Conservation (phyloP, 805 yeast species). For the Sungouiozyma ichnusensis region DNA sequence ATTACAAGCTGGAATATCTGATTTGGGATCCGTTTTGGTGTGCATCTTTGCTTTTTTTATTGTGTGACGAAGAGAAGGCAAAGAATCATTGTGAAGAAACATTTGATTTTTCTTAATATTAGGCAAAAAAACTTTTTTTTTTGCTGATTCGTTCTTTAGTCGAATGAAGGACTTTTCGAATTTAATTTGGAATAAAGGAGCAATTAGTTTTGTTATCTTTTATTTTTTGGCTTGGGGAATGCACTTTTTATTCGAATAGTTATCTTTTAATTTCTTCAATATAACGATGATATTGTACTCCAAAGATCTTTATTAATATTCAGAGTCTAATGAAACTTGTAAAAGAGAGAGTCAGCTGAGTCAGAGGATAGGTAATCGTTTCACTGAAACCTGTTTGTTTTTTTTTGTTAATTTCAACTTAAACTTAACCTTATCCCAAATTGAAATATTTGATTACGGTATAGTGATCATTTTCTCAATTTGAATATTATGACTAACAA, state of each 20-base stretch:
- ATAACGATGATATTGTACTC: neutral
- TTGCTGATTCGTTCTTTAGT: neutral
- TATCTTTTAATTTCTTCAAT: neutral
- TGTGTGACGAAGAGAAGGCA: neutral
- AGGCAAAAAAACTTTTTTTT: neutral
- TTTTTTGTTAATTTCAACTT: too few relatives aligned
- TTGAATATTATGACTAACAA: slow-evolving; percentile 5
- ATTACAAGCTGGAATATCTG: neutral
- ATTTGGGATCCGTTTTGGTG: neutral
- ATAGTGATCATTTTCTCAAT: neutral
- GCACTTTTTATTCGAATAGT: neutral
- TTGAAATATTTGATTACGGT: neutral
- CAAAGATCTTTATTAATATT: neutral
- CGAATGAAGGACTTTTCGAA: neutral
- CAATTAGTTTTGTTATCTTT: slow-evolving; percentile 27
- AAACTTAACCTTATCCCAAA: neutral
- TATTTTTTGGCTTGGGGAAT: slow-evolving; percentile 6
- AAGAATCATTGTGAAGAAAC: neutral
- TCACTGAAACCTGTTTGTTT: neutral
- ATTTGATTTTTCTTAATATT: neutral
- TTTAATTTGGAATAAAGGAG: slow-evolving; percentile 10
- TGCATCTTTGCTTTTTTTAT: neutral
- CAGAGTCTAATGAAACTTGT: slow-evolving; percentile 1
- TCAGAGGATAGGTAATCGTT: neutral
- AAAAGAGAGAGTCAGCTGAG: neutral